Base-by-base conservation (phyloP, 805 yeast species). In the Myxozyma nipponensis region DNA sequence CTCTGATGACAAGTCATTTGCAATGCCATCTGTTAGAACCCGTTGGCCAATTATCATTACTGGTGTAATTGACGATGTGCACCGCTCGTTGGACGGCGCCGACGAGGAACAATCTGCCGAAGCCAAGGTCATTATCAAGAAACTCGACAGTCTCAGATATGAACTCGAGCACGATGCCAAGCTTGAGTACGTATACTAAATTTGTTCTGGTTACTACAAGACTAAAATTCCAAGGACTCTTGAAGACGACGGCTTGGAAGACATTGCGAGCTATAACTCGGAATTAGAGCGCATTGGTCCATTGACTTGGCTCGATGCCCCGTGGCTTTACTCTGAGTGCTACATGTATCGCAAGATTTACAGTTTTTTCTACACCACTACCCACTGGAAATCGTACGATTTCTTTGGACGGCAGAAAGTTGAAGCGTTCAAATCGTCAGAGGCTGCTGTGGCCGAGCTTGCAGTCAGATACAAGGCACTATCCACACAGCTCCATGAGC, bases 321-420 rank as follows among this genome's bases (percentile, higher is more conserved):
- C 95, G 18, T 93, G 99, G 99, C 71, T 93, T 47, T 84, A 76
- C 63, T 72, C 84, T 38, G 99, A 95, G 67, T 84, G 96, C 66
- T 83, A 84, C 63, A 65, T 93, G 51, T 93, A 93, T 69, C 80
- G 95, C 52, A 66, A 53, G 39, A 49, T 69, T 24, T 66, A 63
- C 50, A 51, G 57, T 26, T 57, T 52, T 34, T 56, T 72, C 38
- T 67, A 57, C 55, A 56, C 50, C 46, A 65, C 71, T 9, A 41
- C 53, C 50, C 50, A 62, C 54, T 81, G 83, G 83, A 57, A 66
- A 39, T 60, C 70, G 13, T 89, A 80, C 65, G 98, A 93, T 65
- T 72, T 89, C 34, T 93, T 90, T 63, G 77, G 78, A 51, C 66
- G 71, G 28, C 75, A 83, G 66, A 93, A 93, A 66, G 75, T 81